Conservation (phyloP, 306 rosid genomes). For the Casuarina equisetifolia region DNA sequence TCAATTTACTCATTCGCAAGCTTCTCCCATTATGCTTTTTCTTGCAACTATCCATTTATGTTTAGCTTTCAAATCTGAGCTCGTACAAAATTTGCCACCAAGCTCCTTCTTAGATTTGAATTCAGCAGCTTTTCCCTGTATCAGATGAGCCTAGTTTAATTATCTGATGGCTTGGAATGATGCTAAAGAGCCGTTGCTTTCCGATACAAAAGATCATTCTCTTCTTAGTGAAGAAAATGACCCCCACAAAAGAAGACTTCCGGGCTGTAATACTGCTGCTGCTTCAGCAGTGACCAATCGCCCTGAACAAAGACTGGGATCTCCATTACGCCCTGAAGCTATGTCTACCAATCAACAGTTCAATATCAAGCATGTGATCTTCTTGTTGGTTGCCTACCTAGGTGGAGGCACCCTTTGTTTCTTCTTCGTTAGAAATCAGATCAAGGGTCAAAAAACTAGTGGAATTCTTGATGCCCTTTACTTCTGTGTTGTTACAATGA, state of each 20-base stretch:
- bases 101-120: conserved; percentile 1
- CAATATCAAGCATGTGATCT: conserved; percentile 42
- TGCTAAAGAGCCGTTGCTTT: conserved; percentile 49
- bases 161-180: conserved; percentile 58
- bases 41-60: background rate
- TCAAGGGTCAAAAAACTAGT: conserved; percentile 57
- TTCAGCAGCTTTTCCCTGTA: conserved; percentile 18
- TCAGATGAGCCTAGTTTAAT: conserved; percentile 18
- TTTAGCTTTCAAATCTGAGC: conserved; percentile 15
- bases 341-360: conserved; percentile 32
- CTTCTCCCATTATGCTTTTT: too few species aligned
- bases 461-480: conserved; percentile 69
- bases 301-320: conserved; percentile 19
- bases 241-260: conserved; percentile 46
- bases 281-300: conserved; percentile 26
- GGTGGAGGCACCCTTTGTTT: conserved; percentile 72
- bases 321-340: conserved; percentile 2
- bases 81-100: conserved; percentile 7
- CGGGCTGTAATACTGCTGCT: background rate
- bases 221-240: conserved; percentile 38
- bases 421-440: conserved; percentile 56
- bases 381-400: conserved; percentile 45
- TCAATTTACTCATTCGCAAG: too few species aligned
- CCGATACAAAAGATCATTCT: conserved; percentile 36
- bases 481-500: conserved; percentile 89